A percentile compares a stretch with the other conserved stretches of the same genome.
These are phyloP conservation scores for Podila clonocystis DNA, from an alignment of 192 early-diverging fungal species.

Conservation along the genomic window DNA sequence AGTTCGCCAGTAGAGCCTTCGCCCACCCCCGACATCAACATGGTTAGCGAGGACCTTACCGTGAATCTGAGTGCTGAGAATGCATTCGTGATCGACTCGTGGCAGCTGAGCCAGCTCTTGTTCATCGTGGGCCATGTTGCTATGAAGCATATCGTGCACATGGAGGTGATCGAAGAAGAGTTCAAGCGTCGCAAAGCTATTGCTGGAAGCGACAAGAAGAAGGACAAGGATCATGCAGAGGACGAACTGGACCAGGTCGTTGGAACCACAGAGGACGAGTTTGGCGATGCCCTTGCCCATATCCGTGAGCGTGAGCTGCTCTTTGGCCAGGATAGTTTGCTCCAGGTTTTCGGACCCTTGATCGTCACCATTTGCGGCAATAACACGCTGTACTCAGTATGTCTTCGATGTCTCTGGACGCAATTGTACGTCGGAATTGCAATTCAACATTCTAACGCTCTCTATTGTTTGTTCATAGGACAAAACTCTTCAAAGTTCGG, in stretches of 20 bases:
- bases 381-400: conserved; percentile 84
- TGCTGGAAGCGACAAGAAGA: conserved; percentile 50
- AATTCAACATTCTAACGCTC: neutral
- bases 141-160: conserved; percentile 95
- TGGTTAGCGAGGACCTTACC: conserved; percentile 18
- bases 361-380: conserved; percentile 83
- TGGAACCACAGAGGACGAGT: conserved; percentile 96
- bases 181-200: conserved; percentile 85
- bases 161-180: conserved; percentile 93
- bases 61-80: conserved; percentile 35
- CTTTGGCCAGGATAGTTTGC: conserved; percentile 79
- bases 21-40: neutral
- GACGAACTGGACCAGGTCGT: conserved; percentile 95
- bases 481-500: conserved; percentile 87
- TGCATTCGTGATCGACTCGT: conserved; percentile 56
- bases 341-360: conserved; percentile 85
- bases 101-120: conserved; percentile 86
- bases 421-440: neutral
- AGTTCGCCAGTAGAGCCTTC: conserved; percentile 52
- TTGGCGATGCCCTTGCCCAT: conserved; percentile 84
- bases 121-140: conserved; percentile 97
- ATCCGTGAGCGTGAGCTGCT: conserved; percentile 95
- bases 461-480: conserved; percentile 58
- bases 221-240: conserved; percentile 54
- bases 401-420: neutral